A percentile compares a stretch with the other conserved stretches of the same genome.
phyloP scores from a whole-genome alignment of 2,329 filamentous ascomycete genomes.

The Diaporthe batatas region DNA sequence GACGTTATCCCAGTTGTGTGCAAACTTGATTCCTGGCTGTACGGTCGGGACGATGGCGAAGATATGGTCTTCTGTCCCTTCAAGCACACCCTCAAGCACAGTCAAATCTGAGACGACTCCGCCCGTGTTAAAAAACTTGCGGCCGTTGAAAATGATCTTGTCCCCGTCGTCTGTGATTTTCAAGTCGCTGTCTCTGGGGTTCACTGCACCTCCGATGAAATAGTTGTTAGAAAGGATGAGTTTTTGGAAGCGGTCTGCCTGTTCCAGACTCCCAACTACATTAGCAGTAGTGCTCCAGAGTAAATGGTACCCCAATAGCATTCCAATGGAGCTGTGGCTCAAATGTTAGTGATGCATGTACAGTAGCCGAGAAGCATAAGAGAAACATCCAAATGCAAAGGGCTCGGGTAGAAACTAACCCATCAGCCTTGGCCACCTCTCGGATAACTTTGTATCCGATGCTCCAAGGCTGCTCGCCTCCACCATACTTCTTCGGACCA shows the following conservation, averaged over 20 bases:
- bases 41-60: constrained; percentile 71
- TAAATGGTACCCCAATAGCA: constrained; percentile 75
- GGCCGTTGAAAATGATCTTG: constrained; percentile 70
- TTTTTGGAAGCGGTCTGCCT: constrained; percentile 68
- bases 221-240: constrained; percentile 74
- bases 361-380: background rate
- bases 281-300: constrained; percentile 73
- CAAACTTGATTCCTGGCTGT: constrained; percentile 69
- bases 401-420: constrained; percentile 52
- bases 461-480: constrained; percentile 59
- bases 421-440: constrained; percentile 74
- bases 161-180: constrained; percentile 68
- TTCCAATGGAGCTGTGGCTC: constrained; percentile 65
- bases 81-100: constrained; percentile 73
- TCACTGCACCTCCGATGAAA: constrained; percentile 75
- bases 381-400: too few species aligned
- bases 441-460: constrained; percentile 71
- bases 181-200: constrained; percentile 73
- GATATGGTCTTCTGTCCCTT: constrained; percentile 70
- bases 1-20: constrained; percentile 75
- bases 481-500: constrained; percentile 56
- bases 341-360: background rate
- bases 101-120: constrained; percentile 76
- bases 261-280: constrained; percentile 71
- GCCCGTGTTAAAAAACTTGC: constrained; percentile 77